These are phyloP conservation scores for Ceratobasidium sp. DNA, from an alignment of 1,284 basidiomycete genomes.

Conservation along the genomic window DNA sequence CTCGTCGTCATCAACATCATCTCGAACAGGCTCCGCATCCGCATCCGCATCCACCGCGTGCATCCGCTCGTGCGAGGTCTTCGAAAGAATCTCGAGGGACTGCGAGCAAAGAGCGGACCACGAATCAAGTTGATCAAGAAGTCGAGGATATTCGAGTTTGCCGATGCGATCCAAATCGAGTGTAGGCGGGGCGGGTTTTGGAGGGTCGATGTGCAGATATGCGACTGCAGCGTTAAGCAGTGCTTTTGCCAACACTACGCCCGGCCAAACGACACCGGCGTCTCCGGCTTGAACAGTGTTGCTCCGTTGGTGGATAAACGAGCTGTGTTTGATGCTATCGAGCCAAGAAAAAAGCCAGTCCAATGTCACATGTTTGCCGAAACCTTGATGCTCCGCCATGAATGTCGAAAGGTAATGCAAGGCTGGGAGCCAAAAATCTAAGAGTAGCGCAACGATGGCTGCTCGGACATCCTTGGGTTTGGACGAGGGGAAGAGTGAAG, in stretches of 20 bases:
- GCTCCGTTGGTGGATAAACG: neutral
- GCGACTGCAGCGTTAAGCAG: neutral
- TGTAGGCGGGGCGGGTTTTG: neutral
- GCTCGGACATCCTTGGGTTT: neutral
- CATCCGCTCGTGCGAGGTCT: constrained; percentile 3
- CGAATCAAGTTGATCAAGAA: neutral
- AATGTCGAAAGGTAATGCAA: neutral
- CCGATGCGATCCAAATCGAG: neutral
- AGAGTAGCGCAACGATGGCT: neutral
- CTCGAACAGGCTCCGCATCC: too few relatives aligned
- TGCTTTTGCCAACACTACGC: neutral
- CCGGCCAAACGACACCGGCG: neutral
- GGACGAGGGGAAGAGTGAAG: neutral
- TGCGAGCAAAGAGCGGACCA: neutral
- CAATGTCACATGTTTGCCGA: neutral
- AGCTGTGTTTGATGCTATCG: neutral
- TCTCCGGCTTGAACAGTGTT: neutral
- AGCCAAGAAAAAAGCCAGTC: neutral
- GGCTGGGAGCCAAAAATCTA: neutral
- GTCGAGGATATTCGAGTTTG: too few relatives aligned
- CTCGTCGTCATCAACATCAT: too few relatives aligned
- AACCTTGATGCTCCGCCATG: neutral
- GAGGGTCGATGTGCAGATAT: neutral
- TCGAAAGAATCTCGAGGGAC: constrained; percentile 2
- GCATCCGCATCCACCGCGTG: neutral